These are phyloP conservation scores for Amanita subjunquillea DNA, from an alignment of 768 basidiomycete genomes.

Conservation along the genomic window DNA sequence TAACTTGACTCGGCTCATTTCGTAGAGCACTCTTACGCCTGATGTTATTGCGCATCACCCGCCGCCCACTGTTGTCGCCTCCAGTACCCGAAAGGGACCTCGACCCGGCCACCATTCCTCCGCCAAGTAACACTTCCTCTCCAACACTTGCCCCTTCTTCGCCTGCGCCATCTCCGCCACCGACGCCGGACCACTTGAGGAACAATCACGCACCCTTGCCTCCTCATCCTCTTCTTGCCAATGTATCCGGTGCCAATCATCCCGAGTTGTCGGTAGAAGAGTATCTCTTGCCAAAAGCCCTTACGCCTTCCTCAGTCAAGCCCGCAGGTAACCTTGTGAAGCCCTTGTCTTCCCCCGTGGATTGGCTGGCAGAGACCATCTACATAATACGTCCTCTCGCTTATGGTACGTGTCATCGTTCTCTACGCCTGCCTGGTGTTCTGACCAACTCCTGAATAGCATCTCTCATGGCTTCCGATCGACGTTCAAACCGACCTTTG, in stretches of 20 bases:
- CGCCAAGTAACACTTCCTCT: constrained; percentile 41
- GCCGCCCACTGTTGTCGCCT: constrained; percentile 63
- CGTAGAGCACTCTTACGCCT: constrained; percentile 67
- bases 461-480: constrained; percentile 32
- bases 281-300: constrained; percentile 72
- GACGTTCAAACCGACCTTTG: constrained; percentile 52
- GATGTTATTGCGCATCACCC: constrained; percentile 62
- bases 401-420: constrained; percentile 44
- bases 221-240: constrained; percentile 44
- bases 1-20: constrained; percentile 6
- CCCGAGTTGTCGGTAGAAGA: constrained; percentile 61
- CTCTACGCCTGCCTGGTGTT: neutral
- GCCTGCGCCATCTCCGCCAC: constrained; percentile 41
- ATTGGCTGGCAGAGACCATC: constrained; percentile 68
- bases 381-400: constrained; percentile 65
- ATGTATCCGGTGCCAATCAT: neutral
- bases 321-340: constrained; percentile 59
- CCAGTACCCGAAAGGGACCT: constrained; percentile 85
- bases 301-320: constrained; percentile 63
- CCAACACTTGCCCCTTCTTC: constrained; percentile 54
- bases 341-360: constrained; percentile 48
- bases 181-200: constrained; percentile 71
- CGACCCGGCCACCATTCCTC: constrained; percentile 60
- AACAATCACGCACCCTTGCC: constrained; percentile 67
- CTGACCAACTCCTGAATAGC: constrained; percentile 16